Conservation (phyloP, 2,329 filamentous ascomycete species). For the Stylonectria norvegica region DNA sequence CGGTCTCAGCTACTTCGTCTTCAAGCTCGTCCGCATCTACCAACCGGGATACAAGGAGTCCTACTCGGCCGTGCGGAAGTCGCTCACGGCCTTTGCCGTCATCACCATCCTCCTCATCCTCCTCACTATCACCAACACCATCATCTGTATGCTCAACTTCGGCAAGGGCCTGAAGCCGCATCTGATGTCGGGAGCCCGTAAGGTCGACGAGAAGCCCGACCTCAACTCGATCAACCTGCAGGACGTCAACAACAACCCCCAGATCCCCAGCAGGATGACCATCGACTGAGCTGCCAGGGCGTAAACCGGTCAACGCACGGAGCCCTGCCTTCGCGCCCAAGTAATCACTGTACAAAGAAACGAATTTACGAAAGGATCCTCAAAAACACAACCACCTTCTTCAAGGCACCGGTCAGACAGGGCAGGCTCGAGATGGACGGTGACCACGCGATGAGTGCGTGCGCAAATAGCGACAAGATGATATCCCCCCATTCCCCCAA, state of each 20-base stretch:
- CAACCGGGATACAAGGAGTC: constrained; percentile 53
- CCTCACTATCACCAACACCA: constrained; percentile 81
- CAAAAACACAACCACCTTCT: constrained; percentile 14
- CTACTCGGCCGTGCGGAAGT: constrained; percentile 78
- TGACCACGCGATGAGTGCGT: constrained; percentile 23
- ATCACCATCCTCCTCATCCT: constrained; percentile 88
- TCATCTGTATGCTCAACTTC: constrained; percentile 88
- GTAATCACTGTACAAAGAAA: constrained; percentile 33
- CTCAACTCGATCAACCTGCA: constrained; percentile 53
- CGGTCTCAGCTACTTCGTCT: constrained; percentile 91
- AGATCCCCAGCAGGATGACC: constrained; percentile 56
- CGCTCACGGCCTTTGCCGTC: constrained; percentile 88
- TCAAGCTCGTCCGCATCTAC: constrained; percentile 98
- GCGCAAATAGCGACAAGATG: constrained; percentile 27
- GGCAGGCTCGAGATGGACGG: constrained; percentile 28
- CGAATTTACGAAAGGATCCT: constrained; percentile 33
- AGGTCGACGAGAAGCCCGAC: constrained; percentile 53
- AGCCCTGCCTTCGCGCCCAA: too few relatives aligned
- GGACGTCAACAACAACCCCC: constrained; percentile 57
- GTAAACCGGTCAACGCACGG: constrained; percentile 1
- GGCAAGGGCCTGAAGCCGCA: constrained; percentile 84
- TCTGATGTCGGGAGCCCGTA: constrained; percentile 54
- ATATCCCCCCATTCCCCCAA: constrained; percentile 29
- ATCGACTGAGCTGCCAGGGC: constrained; percentile 45
- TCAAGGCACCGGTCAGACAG: constrained; percentile 28